Conservation (phyloP, 371 early-diverging fungal genomes). For the Mucor circinelloides region DNA sequence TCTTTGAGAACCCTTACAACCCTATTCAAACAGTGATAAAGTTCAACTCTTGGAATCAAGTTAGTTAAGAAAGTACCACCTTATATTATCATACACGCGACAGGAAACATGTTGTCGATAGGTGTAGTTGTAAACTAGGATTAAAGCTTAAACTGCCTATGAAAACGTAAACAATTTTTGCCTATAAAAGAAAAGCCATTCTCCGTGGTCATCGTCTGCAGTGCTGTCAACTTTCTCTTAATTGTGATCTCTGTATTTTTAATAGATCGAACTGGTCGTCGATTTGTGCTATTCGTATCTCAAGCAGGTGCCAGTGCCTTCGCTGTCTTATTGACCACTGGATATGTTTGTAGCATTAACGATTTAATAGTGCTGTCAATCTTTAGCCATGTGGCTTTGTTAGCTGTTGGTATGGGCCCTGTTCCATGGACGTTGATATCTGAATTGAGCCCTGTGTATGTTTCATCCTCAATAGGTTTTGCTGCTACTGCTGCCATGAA, state of each 20-base stretch:
- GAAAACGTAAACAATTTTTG: too few relatives aligned
- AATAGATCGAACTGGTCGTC: constrained; percentile 29
- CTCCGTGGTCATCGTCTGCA: constrained; percentile 57
- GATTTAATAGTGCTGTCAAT: constrained; percentile 63
- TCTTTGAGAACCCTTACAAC: too few relatives aligned
- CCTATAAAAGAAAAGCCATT: too few relatives aligned
- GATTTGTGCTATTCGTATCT: constrained; percentile 64
- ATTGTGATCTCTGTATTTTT: constrained; percentile 55
- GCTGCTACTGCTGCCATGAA: constrained; percentile 62
- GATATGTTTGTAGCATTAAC: constrained; percentile 42
- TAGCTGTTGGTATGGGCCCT: constrained; percentile 81
- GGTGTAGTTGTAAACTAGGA: too few relatives aligned
- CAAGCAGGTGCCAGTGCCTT: constrained; percentile 57
- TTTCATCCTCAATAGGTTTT: constrained; percentile 54
- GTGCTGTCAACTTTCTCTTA: constrained; percentile 61
- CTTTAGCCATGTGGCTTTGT: constrained; percentile 74
- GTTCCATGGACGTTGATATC: constrained; percentile 78
- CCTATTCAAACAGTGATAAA: too few relatives aligned
- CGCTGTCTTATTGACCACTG: constrained; percentile 59
- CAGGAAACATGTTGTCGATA: too few relatives aligned
- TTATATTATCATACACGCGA: too few relatives aligned
- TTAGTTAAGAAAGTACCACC: too few relatives aligned
- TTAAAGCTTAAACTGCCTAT: too few relatives aligned
- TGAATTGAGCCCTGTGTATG: constrained; percentile 66
- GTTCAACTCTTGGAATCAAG: too few relatives aligned